A percentile compares a stretch with the other conserved stretches of the same genome.
Evolutionary conservation across 345 rosid genomes (phyloP).

Genomic region (Aquilaria yunnanensis): DNA sequence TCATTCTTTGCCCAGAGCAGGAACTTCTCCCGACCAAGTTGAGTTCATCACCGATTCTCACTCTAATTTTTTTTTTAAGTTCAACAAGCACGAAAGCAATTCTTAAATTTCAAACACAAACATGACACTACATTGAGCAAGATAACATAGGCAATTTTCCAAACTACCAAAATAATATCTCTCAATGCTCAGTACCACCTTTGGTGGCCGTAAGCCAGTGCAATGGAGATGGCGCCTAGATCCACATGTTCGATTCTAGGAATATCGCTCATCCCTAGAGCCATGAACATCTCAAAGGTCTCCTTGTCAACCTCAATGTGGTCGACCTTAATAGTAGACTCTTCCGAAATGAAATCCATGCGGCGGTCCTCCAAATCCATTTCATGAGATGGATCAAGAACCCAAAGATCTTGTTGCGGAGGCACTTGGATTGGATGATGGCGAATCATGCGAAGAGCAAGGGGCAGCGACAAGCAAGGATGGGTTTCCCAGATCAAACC

Average conservation of each 20-base stretch:
- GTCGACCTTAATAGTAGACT: slow-evolving; percentile 23
- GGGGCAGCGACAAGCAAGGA: no score
- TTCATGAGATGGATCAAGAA: slow-evolving; percentile 67
- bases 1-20: no score
- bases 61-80: no score
- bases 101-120: no score
- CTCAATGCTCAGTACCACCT: slow-evolving; percentile 23
- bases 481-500: no score
- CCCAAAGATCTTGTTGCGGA: slow-evolving; percentile 73
- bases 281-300: slow-evolving; percentile 58
- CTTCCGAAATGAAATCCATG: slow-evolving; percentile 49
- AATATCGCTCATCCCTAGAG: slow-evolving; percentile 49
- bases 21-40: no score
- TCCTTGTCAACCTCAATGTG: slow-evolving; percentile 56
- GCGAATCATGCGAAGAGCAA: slow-evolving; percentile 18
- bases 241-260: slow-evolving; percentile 37
- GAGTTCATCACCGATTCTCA: no score
- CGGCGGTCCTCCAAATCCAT: slow-evolving; percentile 63
- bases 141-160: background rate
- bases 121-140: no score
- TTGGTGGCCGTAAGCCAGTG: slow-evolving; percentile 16
- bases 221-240: slow-evolving; percentile 20
- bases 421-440: slow-evolving; percentile 61
- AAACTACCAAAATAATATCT: background rate
- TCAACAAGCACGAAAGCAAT: no score